Evolutionary conservation across 345 rosid species (phyloP).

Genomic region (Anacardium occidentale): DNA sequence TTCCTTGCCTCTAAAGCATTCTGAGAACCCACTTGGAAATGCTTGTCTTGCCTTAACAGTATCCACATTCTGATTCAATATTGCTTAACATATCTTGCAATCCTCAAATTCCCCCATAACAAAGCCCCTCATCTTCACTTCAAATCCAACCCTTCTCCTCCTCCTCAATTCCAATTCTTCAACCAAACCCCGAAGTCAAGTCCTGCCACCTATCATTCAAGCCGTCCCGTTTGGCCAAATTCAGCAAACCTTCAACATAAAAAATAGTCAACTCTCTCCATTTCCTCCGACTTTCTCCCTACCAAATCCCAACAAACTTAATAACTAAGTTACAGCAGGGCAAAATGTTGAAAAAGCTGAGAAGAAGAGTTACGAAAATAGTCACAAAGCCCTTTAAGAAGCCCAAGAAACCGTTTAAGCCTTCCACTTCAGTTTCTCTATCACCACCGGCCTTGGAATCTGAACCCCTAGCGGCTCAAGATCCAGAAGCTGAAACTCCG

Average conservation of each 20-base stretch:
- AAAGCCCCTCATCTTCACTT: constrained; percentile 22
- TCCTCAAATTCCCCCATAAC: background rate
- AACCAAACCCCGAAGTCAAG: background rate
- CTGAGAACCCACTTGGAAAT: background rate
- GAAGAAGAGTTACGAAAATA: constrained; percentile 26
- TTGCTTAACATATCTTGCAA: constrained; percentile 21
- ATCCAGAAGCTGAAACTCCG: constrained; percentile 22
- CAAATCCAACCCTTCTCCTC: constrained; percentile 13
- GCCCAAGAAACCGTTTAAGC: constrained; percentile 22
- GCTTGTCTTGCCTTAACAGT: constrained; percentile 8
- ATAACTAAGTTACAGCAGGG: background rate
- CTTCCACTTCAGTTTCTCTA: constrained; percentile 5
- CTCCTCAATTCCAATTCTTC: background rate
- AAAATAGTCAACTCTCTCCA: background rate
- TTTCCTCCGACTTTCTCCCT: constrained; percentile 13
- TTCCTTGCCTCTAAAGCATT: constrained; percentile 21
- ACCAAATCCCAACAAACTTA: constrained; percentile 7
- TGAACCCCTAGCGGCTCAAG: constrained; percentile 20
- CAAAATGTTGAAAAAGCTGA: constrained; percentile 30
- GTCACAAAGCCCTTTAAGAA: constrained; percentile 40
- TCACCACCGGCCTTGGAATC: constrained; percentile 14
- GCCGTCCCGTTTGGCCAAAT: background rate
- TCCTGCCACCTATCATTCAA: background rate
- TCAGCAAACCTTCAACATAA: background rate
- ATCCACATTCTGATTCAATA: background rate